Base-by-base conservation (phyloP, 352 stramenopile species). In the Phytophthora meadii region DNA sequence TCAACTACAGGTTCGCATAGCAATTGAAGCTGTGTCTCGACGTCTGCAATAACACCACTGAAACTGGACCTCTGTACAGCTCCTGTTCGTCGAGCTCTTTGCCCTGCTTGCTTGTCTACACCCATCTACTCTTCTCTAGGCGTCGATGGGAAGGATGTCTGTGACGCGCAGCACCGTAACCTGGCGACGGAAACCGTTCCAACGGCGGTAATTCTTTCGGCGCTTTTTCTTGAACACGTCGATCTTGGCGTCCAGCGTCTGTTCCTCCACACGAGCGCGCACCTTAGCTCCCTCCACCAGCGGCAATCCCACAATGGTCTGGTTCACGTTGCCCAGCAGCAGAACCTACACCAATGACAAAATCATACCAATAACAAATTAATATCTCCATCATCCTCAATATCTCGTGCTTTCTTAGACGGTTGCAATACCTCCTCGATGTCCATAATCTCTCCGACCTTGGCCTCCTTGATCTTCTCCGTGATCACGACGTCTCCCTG, bases 221-320 rank as follows among this genome's bases (percentile, higher is more conserved):
- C 87, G 85, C 61, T 94, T 94, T 79, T 95, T 95, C 79, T 95
- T 95, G 75, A 95, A 95, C 58, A 95, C 87, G 69, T 94, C 86
- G 53, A 95, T 92, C 70, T 95, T 95, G 52, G 84, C 81, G 63
- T 95, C 87, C 42, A 95, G 65, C 41, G 87, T 95, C 74, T 95
- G 87, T 68, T 95, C 87, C 64, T 95, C 87, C 54, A 95, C 87
- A 40, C 85, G 86, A 11, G 84, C 87, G 48, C 84, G 82, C 54
- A 95, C 87, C 32, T 87, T 76, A 49, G 87, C 87, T 45, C 86
- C 87, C 0, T 78, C 72, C 32, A 95, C 73, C 2, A 95, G 61
- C 46, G 87, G 87, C 25, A 71, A 82, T 4, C 87, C 87, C 25
- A 95, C 77, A 51, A 95, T 88, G 28, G 87, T 95, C 77, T 92